phyloP scores from a whole-genome alignment of 1,284 basidiomycete species.

The Boletus mariae region DNA sequence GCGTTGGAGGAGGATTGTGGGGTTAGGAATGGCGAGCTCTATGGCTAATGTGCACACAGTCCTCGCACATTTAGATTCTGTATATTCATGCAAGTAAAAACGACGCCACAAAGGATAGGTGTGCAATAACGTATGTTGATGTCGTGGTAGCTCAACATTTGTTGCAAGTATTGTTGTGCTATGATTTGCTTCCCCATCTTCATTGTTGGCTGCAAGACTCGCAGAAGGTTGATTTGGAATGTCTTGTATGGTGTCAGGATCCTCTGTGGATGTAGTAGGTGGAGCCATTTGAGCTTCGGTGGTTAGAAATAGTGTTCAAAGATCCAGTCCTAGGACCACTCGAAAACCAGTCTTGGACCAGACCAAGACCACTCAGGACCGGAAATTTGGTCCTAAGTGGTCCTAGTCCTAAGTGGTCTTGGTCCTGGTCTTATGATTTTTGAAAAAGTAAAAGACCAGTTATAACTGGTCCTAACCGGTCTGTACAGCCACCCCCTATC shows the following conservation, averaged over 20 bases:
- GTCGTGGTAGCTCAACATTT: background rate
- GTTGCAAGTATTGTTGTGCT: background rate
- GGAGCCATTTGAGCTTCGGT: background rate
- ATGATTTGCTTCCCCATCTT: background rate
- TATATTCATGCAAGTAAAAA: background rate
- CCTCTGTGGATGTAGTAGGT: background rate
- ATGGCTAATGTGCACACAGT: slow-evolving; percentile 2
- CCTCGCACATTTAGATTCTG: slow-evolving; percentile 5
- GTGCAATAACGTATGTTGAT: background rate
- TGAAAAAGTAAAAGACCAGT: too few relatives aligned
- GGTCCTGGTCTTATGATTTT: too few relatives aligned
- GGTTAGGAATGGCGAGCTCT: slow-evolving; percentile 14
- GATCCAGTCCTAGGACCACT: too few relatives aligned
- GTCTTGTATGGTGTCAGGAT: background rate
- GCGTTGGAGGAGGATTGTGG: slow-evolving; percentile 6
- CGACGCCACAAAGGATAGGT: background rate
- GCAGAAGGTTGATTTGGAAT: background rate
- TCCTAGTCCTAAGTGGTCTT: too few relatives aligned
- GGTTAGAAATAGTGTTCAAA: background rate
- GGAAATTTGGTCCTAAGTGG: too few relatives aligned
- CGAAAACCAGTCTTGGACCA: too few relatives aligned
- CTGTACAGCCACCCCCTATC: too few relatives aligned
- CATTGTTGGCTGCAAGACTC: background rate
- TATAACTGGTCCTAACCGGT: too few relatives aligned
- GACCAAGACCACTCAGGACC: too few relatives aligned